Evolutionary conservation across 2,329 filamentous ascomycete genomes (phyloP).

Genomic region (Ilyonectria destructans): DNA sequence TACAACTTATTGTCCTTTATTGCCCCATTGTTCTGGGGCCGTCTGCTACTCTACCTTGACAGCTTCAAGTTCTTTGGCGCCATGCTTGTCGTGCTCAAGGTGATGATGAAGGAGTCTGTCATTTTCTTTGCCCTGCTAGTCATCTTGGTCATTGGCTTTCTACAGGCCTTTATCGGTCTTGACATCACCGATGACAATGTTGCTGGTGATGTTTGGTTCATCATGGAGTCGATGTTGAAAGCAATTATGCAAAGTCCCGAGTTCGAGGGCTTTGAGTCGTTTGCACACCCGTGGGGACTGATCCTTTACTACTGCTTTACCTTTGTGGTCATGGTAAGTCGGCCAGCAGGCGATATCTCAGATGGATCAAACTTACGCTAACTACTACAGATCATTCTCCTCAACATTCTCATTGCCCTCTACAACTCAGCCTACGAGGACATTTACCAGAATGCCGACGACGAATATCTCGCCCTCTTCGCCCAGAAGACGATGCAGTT

Average conservation of each 20-base stretch:
- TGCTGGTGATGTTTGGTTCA: conserved; percentile 79
- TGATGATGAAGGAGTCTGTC: conserved; percentile 93
- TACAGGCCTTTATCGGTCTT: conserved; percentile 95
- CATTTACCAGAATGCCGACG: conserved; percentile 92
- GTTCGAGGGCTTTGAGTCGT: conserved; percentile 89
- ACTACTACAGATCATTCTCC: conserved; percentile 73
- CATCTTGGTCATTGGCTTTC: conserved; percentile 88
- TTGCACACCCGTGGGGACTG: conserved; percentile 92
- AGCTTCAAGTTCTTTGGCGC: conserved; percentile 96
- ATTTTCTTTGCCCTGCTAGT: conserved; percentile 96
- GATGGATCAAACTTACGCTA: conserved; percentile 6
- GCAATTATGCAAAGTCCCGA: conserved; percentile 94
- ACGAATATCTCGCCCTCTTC: conserved; percentile 96
- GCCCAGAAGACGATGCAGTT: conserved; percentile 97
- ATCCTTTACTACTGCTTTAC: conserved; percentile 98
- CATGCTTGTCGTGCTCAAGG: conserved; percentile 97
- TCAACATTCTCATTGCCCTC: conserved; percentile 97
- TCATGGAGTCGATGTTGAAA: conserved; percentile 88
- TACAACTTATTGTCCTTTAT: conserved; percentile 96
- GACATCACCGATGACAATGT: conserved; percentile 85
- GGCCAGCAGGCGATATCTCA: neutral
- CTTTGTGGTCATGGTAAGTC: conserved; percentile 91
- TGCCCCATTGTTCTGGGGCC: conserved; percentile 97
- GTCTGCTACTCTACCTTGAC: conserved; percentile 93
- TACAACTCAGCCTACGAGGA: conserved; percentile 98